phyloP scores from a whole-genome alignment of 2,329 filamentous ascomycete genomes.

The Triangularia verruculosa region DNA sequence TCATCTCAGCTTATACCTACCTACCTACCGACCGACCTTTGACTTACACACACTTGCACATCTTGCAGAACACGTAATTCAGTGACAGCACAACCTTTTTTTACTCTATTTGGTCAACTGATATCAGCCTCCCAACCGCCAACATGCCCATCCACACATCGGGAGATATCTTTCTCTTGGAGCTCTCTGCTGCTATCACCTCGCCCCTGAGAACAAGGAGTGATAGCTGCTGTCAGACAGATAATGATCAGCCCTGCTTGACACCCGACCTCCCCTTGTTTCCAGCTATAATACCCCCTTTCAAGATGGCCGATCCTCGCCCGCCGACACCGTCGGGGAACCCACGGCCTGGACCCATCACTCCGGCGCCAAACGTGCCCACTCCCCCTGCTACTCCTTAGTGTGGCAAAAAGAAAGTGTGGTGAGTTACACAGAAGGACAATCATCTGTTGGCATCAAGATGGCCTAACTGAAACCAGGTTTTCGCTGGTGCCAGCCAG shows the following conservation, averaged over 20 bases:
- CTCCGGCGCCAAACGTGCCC: slow-evolving; percentile 14
- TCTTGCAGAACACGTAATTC: neutral
- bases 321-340: slow-evolving; percentile 4
- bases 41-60: neutral
- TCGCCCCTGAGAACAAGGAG: neutral
- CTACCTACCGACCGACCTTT: too few relatives aligned
- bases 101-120: neutral
- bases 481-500: neutral
- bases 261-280: neutral
- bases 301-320: slow-evolving; percentile 4
- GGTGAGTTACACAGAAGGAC: neutral
- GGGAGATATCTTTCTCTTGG: neutral
- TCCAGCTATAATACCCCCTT: neutral
- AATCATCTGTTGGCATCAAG: neutral
- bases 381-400: slow-evolving; percentile 18
- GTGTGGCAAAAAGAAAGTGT: neutral
- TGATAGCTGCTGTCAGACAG: neutral
- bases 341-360: slow-evolving; percentile 7
- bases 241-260: neutral
- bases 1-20: neutral
- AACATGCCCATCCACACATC: neutral
- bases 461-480: neutral
- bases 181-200: neutral
- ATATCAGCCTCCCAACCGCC: neutral
- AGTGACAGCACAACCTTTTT: neutral